Evolutionary conservation across 805 yeast species (phyloP).

Genomic region (Saturnispora ahearnii): DNA sequence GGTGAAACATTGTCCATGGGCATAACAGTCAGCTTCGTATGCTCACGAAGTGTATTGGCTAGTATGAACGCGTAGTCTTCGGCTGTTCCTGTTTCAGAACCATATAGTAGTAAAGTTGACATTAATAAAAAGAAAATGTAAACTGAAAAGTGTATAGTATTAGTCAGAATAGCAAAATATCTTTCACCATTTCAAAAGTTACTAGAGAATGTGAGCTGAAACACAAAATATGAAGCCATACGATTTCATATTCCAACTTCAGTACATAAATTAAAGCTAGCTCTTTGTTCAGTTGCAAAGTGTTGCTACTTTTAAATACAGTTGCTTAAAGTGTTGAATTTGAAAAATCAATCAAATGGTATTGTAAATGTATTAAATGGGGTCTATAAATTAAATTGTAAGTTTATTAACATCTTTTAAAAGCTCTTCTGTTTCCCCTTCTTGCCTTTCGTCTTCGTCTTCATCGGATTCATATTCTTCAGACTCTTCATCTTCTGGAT

Average conservation of each 20-base stretch:
- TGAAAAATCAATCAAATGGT: not conserved
- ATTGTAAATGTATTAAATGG: not conserved
- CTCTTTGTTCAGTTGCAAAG: too few relatives aligned
- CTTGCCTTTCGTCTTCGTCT: not conserved
- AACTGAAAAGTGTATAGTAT: not conserved
- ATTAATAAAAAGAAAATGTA: constrained; percentile 27
- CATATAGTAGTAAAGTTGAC: constrained; percentile 48
- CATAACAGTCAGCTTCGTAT: constrained; percentile 44
- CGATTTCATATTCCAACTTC: too few relatives aligned
- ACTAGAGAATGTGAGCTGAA: too few relatives aligned
- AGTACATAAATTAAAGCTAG: too few relatives aligned
- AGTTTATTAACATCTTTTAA: not conserved
- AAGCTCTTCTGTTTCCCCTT: not conserved
- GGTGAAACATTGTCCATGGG: constrained; percentile 40
- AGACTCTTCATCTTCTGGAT: constrained; percentile 6
- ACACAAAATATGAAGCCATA: too few relatives aligned
- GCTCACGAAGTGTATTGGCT: constrained; percentile 48
- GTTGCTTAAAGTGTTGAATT: too few relatives aligned
- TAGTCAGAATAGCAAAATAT: not conserved
- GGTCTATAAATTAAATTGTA: constrained; percentile 2
- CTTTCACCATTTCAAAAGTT: not conserved
- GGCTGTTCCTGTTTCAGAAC: constrained; percentile 89
- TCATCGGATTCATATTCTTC: constrained; percentile 1
- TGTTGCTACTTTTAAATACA: too few relatives aligned
- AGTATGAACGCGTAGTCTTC: constrained; percentile 72